Conservation (phyloP, 768 basidiomycete species). For the Amyloporia xantha region DNA sequence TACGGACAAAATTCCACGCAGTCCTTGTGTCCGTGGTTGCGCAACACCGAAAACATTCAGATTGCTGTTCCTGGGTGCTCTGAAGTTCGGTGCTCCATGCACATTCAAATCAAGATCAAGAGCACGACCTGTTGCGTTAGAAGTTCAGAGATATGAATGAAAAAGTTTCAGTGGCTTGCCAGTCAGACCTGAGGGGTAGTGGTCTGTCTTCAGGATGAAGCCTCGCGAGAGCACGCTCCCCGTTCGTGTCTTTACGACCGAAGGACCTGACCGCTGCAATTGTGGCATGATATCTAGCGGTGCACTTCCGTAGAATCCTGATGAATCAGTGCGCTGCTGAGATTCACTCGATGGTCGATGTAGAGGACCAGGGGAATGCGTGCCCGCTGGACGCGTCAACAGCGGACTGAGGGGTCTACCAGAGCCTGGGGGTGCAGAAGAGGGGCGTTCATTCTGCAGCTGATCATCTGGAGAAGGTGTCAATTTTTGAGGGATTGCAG, state of each 20-base stretch:
- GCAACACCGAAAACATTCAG: constrained; percentile 94
- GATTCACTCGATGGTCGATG: background rate
- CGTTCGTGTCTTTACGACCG: constrained; percentile 74
- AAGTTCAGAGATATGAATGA: background rate
- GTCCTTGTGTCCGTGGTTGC: constrained; percentile 88
- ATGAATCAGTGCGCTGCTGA: background rate
- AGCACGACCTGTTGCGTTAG: constrained; percentile 60
- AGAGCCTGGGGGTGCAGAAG: constrained; percentile 8
- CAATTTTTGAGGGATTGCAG: background rate
- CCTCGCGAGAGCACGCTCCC: constrained; percentile 84
- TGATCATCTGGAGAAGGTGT: background rate
- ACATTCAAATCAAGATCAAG: constrained; percentile 87
- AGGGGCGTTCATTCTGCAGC: constrained; percentile 8
- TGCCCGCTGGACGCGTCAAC: background rate
- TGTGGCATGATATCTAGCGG: constrained; percentile 56
- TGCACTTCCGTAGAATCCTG: background rate
- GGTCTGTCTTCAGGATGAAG: constrained; percentile 92
- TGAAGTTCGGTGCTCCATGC: constrained; percentile 93
- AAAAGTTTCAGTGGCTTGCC: background rate
- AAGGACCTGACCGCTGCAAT: constrained; percentile 59
- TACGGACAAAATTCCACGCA: constrained; percentile 83
- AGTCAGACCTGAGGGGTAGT: constrained; percentile 60
- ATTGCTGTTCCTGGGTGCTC: constrained; percentile 69
- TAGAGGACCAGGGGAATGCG: background rate
- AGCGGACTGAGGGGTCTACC: background rate